A percentile compares a stretch with the other conserved stretches of the same genome.
Conservation (phyloP, 2,329 filamentous ascomycete genomes). For the Thielaviopsis euricoi region DNA sequence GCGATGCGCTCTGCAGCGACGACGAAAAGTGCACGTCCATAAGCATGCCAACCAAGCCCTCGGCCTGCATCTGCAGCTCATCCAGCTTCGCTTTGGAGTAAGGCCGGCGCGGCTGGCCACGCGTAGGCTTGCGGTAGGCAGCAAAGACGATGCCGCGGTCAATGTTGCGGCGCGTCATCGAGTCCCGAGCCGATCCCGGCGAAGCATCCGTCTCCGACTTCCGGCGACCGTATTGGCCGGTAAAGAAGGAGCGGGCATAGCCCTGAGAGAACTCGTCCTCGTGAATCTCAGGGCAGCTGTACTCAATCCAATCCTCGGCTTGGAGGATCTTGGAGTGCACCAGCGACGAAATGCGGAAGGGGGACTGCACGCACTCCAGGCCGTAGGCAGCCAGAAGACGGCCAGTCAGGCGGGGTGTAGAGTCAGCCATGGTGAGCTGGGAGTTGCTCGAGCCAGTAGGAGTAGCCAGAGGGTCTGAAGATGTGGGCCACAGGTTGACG, state of each 20-base stretch:
- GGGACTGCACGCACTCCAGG: conserved; percentile 31
- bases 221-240: conserved; percentile 20
- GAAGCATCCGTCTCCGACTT: conserved; percentile 14
- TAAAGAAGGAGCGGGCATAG: conserved; percentile 37
- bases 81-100: conserved; percentile 26
- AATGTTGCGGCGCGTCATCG: conserved; percentile 14
- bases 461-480: conserved; percentile 9
- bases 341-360: conserved; percentile 33
- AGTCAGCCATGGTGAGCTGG: conserved; percentile 4
- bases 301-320: conserved; percentile 35
- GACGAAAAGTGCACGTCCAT: conserved; percentile 30
- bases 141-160: conserved; percentile 40
- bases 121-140: conserved; percentile 32
- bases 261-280: conserved; percentile 32
- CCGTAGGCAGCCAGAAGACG: conserved; percentile 39
- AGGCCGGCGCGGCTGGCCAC: conserved; percentile 20
- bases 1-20: conserved; percentile 13
- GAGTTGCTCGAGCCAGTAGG: conserved; percentile 1
- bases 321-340: conserved; percentile 35
- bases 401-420: conserved; percentile 23
- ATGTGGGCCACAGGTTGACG: conserved; percentile 38
- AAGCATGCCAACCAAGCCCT: conserved; percentile 35
- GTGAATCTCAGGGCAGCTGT: conserved; percentile 26
- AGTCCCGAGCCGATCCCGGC: background rate
- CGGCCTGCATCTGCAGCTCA: conserved; percentile 31